Evolutionary conservation across 257 asterid genomes (phyloP), one percentile per base, ranked within the genome.

Genomic region (Primulina eburnea): DNA sequence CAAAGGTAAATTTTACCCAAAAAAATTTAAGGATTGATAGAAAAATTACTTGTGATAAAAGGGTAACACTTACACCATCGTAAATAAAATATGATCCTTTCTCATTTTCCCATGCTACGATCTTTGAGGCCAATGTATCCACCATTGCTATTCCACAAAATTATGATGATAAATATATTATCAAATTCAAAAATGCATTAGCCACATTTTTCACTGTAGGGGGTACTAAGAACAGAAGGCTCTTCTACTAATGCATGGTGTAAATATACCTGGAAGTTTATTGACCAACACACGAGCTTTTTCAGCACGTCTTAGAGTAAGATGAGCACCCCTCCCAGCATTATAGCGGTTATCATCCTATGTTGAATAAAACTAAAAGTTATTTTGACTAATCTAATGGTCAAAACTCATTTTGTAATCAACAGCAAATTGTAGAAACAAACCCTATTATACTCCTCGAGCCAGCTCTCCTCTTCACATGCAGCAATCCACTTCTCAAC

Each of bases 321-420:
- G 96, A 83, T 91, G 99, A 67, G 99, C 96, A 50, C 99, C 99
- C 78, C 87, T 86, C 77, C 95, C 99, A 71, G 99, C 99, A 80
- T 85, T 90, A 65, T 94, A 94, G 33, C 99, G 97, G 65, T 94
- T 94, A 14, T 94, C 97, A 70, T 94, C 99, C 99, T 94, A 52
- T 18, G 77, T 35, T 65, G 37, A 57, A 70, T 71, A 61, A 14
- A 50, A 50, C 2, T 16, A 64, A 71, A 71, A 67, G 56, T 28
- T 69, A 71, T 53, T 57, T 68, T 75, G 16, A 82, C 63, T 56
- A 71, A 70, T 58, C 68, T 60, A 33, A 50, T 60, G 55, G 63
- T 9, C 53, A 32, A 60, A 56, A 63, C 62, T 65, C 47, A 66
- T 64, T 26, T 32, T n/a, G 67, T 70, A 75, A 56, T 28, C 53